These are phyloP conservation scores for Hypoxylon intermedium DNA, from an alignment of 495 filamentous ascomycete species.

Conservation along the genomic window DNA sequence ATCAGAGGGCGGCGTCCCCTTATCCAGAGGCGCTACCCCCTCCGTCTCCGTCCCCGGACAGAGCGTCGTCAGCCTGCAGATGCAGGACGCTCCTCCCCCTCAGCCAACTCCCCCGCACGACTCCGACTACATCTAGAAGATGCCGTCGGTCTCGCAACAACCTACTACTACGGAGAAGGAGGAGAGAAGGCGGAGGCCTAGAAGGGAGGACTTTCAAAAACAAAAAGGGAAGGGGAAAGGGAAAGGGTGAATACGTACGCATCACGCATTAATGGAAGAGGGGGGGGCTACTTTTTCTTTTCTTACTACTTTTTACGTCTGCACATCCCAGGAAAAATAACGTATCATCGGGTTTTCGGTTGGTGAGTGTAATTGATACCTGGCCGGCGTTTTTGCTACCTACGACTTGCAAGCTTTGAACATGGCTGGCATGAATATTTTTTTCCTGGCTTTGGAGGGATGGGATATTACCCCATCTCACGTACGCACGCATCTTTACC, in stretches of 20 bases:
- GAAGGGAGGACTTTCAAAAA: not conserved
- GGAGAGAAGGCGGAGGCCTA: not conserved
- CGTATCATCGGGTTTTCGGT: not conserved
- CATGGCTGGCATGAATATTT: too few species aligned
- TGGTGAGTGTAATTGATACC: too few species aligned
- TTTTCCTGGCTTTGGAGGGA: too few species aligned
- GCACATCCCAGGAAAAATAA: too few species aligned
- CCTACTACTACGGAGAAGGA: not conserved
- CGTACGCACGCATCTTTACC: too few species aligned
- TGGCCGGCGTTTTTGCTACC: not conserved
- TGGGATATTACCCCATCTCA: too few species aligned
- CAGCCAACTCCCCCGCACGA: constrained; percentile 32
- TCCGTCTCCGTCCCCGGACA: constrained; percentile 21
- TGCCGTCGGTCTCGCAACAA: constrained; percentile 1
- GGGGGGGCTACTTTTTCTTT: constrained; percentile 4
- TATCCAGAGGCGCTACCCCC: constrained; percentile 39
- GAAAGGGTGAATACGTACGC: constrained; percentile 2
- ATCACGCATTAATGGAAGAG: not conserved
- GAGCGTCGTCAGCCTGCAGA: constrained; percentile 35
- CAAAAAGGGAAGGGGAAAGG: constrained; percentile 3
- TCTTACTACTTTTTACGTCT: constrained; percentile 1
- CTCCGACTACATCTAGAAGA: constrained; percentile 31
- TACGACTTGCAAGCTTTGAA: too few species aligned
- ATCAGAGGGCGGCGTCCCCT: constrained; percentile 42
- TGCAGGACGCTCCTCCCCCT: constrained; percentile 39